Evolutionary conservation across 768 basidiomycete genomes (phyloP).

Genomic region (Leccinum longicurvipes): DNA sequence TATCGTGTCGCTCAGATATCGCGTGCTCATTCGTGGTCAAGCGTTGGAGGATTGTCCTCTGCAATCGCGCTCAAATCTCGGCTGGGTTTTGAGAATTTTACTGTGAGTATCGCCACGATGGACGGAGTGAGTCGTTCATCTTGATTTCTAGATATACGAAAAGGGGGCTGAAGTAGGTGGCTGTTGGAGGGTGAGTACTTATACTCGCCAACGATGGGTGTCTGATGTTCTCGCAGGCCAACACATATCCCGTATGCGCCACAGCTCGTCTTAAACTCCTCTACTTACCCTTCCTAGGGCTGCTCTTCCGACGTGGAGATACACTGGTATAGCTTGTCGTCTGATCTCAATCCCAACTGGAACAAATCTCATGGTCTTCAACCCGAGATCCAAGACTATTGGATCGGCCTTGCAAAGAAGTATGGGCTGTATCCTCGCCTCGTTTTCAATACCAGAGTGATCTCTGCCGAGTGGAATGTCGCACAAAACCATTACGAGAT

Average conservation of each 20-base stretch:
- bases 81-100: slow-evolving; percentile 39
- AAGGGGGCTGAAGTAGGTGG: slow-evolving; percentile 45
- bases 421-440: slow-evolving; percentile 41
- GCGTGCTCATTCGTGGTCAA: slow-evolving; percentile 11
- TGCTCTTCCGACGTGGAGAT: slow-evolving; percentile 43
- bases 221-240: slow-evolving; percentile 24
- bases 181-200: slow-evolving; percentile 46
- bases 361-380: slow-evolving; percentile 39
- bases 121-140: background rate
- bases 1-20: background rate
- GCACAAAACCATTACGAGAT: slow-evolving; percentile 36
- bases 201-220: background rate
- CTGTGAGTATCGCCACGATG: slow-evolving; percentile 24
- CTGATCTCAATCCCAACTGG: slow-evolving; percentile 48
- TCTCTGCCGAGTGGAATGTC: slow-evolving; percentile 44
- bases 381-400: slow-evolving; percentile 42
- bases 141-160: slow-evolving; percentile 39
- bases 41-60: slow-evolving; percentile 41
- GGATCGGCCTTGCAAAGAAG: slow-evolving; percentile 39
- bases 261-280: background rate
- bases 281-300: slow-evolving; percentile 29
- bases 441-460: slow-evolving; percentile 41
- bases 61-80: slow-evolving; percentile 42
- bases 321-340: slow-evolving; percentile 46
- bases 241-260: slow-evolving; percentile 25